A percentile compares a stretch with the other conserved stretches of the same genome.
These are phyloP conservation scores for Arthrocladium fulminans DNA, from an alignment of 2,329 filamentous ascomycete genomes.

Conservation along the genomic window DNA sequence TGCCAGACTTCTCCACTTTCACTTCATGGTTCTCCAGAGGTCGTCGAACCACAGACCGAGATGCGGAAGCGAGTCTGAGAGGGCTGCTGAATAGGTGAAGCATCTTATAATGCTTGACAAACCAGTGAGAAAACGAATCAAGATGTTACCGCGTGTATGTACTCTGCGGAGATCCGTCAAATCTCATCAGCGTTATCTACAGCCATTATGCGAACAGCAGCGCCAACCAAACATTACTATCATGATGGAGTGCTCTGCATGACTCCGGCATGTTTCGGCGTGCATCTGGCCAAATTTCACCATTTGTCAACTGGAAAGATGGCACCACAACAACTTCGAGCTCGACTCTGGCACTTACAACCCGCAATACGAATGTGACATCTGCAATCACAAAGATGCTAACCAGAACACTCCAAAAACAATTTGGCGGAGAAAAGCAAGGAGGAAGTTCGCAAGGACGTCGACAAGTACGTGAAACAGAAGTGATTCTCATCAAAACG, in stretches of 20 bases:
- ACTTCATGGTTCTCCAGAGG: slow-evolving; percentile 5
- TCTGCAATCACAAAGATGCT: neutral
- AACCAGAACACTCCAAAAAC: neutral
- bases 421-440: too few relatives aligned
- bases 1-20: neutral
- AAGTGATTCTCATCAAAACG: too few relatives aligned
- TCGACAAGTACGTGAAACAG: too few relatives aligned
- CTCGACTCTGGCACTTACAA: neutral
- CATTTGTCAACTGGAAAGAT: neutral
- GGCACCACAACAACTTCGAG: neutral
- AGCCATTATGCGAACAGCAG: too few relatives aligned
- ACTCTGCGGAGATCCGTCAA: too few relatives aligned
- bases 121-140: neutral
- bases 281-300: neutral
- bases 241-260: neutral
- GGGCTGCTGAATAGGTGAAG: slow-evolving; percentile 2
- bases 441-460: too few relatives aligned
- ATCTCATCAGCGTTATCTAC: too few relatives aligned
- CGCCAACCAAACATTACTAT: too few relatives aligned
- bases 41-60: neutral
- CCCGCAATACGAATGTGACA: neutral
- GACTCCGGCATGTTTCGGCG: neutral
- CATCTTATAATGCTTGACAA: neutral
- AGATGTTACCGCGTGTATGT: neutral
- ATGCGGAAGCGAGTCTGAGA: slow-evolving; percentile 3